Conservation (phyloP, 2,329 filamentous ascomycete genomes). For the Colletotrichum australisinense region DNA sequence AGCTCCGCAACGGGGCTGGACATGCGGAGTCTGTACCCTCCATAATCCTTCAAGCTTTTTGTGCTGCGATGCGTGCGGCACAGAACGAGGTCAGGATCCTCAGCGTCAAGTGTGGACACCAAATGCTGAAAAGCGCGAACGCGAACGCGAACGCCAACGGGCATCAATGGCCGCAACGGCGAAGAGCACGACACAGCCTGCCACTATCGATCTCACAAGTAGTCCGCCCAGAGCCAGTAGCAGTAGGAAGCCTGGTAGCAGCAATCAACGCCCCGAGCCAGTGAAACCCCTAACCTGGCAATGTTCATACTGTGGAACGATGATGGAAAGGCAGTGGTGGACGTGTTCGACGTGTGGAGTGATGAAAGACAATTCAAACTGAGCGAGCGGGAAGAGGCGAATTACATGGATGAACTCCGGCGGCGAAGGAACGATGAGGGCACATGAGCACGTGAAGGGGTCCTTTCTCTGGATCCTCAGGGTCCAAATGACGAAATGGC, state of each 20-base stretch:
- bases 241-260: constrained; percentile 17
- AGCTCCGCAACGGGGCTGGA: constrained; percentile 53
- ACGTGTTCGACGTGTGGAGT: constrained; percentile 65
- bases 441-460: constrained; percentile 8
- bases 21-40: constrained; percentile 67
- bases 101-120: constrained; percentile 37
- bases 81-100: constrained; percentile 37
- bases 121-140: constrained; percentile 38
- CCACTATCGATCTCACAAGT: constrained; percentile 48
- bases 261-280: constrained; percentile 30
- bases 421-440: neutral
- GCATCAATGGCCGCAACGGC: constrained; percentile 34
- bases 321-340: constrained; percentile 68
- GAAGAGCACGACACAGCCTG: neutral
- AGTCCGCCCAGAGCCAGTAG: constrained; percentile 42
- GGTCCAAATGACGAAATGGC: constrained; percentile 34
- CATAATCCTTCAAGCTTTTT: constrained; percentile 63
- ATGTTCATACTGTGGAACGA: constrained; percentile 63
- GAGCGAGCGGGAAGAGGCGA: constrained; percentile 33
- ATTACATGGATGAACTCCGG: neutral
- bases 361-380: constrained; percentile 62
- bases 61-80: constrained; percentile 68
- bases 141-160: constrained; percentile 17
- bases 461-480: constrained; percentile 7
- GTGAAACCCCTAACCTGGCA: constrained; percentile 55